A percentile compares a stretch with the other conserved stretches of the same genome.
Conservation (phyloP, 2,329 filamentous ascomycete species). For the Ophiosphaerella korrae region DNA sequence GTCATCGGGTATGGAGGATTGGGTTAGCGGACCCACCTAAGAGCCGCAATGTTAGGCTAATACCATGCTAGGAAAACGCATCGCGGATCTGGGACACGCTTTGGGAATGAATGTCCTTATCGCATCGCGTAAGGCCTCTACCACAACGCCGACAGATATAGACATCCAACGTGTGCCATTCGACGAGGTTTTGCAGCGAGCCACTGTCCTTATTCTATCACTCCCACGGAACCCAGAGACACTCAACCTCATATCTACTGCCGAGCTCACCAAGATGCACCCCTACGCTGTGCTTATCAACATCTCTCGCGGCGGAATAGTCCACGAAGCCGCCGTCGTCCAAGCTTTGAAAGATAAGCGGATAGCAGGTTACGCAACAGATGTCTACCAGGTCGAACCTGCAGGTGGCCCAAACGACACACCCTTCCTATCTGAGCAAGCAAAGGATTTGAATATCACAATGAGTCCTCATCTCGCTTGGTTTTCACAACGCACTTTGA, state of each 20-base stretch:
- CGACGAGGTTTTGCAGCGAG: slow-evolving; percentile 41
- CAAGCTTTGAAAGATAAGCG: slow-evolving; percentile 51
- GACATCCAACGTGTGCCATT: slow-evolving; percentile 43
- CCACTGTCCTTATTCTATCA: slow-evolving; percentile 47
- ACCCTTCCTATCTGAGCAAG: slow-evolving; percentile 52
- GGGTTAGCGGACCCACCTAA: slow-evolving; percentile 36
- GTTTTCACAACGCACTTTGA: slow-evolving; percentile 55
- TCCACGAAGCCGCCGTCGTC: slow-evolving; percentile 57
- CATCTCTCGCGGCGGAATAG: slow-evolving; percentile 57
- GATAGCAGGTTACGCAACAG: slow-evolving; percentile 58
- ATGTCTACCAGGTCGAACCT: slow-evolving; percentile 58
- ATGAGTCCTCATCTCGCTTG: slow-evolving; percentile 61
- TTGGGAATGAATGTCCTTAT: slow-evolving; percentile 58
- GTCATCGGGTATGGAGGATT: slow-evolving; percentile 58
- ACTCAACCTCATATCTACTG: slow-evolving; percentile 38
- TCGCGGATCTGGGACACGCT: slow-evolving; percentile 51
- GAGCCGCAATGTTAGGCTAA: slow-evolving; percentile 10
- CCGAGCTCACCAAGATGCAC: slow-evolving; percentile 54
- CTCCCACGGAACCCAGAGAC: slow-evolving; percentile 41
- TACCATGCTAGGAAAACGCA: slow-evolving; percentile 45
- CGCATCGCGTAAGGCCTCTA: slow-evolving; percentile 48
- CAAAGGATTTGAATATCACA: slow-evolving; percentile 55
- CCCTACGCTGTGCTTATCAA: slow-evolving; percentile 55
- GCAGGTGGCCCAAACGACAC: slow-evolving; percentile 48
- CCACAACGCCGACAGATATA: slow-evolving; percentile 5